Conservation (phyloP, 768 basidiomycete genomes). For the Dendrothele bispora region DNA sequence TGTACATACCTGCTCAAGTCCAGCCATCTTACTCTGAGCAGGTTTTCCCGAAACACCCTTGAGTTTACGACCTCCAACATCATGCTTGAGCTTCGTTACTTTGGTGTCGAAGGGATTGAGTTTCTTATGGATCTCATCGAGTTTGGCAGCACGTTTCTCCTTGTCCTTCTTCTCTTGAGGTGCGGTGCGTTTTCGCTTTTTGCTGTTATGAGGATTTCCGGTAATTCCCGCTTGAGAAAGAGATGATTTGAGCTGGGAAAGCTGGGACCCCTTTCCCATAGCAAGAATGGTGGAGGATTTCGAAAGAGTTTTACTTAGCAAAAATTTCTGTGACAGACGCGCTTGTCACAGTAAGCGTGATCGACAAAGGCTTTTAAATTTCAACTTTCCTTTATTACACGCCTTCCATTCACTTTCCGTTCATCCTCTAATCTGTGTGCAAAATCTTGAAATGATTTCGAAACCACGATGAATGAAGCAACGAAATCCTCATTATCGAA, state of each 20-base stretch:
- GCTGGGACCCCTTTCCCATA: conserved; percentile 89
- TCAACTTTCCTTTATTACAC: too few relatives aligned
- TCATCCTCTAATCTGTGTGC: too few relatives aligned
- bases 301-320: too few relatives aligned
- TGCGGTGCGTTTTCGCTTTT: conserved; percentile 71
- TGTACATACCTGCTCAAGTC: conserved; percentile 76
- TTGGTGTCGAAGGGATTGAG: conserved; percentile 95
- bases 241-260: conserved; percentile 87
- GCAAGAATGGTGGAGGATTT: too few relatives aligned
- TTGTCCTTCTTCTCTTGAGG: conserved; percentile 71
- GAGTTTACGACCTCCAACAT: conserved; percentile 85
- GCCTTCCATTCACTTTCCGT: too few relatives aligned
- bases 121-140: conserved; percentile 80
- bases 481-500: too few relatives aligned
- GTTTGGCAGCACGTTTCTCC: conserved; percentile 75
- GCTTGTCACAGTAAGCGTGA: too few relatives aligned
- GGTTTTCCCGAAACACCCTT: conserved; percentile 84
- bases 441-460: too few relatives aligned
- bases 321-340: too few relatives aligned
- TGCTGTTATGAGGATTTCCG: conserved; percentile 45
- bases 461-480: too few relatives aligned
- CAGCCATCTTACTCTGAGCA: conserved; percentile 86
- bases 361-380: too few relatives aligned
- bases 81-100: conserved; percentile 89
- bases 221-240: conserved; percentile 79